These are phyloP conservation scores for Metschnikowia henanensis DNA, from an alignment of 805 yeast species.

Conservation along the genomic window DNA sequence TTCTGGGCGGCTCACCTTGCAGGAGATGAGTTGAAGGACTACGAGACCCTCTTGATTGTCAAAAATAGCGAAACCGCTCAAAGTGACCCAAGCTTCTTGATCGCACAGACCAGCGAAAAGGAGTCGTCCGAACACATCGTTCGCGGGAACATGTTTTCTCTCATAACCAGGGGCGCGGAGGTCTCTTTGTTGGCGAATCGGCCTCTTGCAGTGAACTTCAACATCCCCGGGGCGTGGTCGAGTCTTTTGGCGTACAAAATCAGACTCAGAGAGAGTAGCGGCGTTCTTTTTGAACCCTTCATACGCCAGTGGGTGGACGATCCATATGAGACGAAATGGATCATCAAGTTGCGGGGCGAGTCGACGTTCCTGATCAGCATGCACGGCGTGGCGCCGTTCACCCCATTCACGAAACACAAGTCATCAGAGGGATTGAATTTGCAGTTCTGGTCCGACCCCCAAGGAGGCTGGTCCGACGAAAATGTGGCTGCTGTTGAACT, in stretches of 20 bases:
- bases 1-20: constrained; percentile 49
- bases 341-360: constrained; percentile 47
- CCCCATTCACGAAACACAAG: constrained; percentile 45
- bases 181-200: constrained; percentile 43
- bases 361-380: constrained; percentile 29
- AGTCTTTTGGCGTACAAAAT: constrained; percentile 57
- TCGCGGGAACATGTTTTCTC: constrained; percentile 34
- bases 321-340: constrained; percentile 82
- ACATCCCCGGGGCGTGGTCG: constrained; percentile 59
- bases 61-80: constrained; percentile 29
- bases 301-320: constrained; percentile 64
- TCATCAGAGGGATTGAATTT: constrained; percentile 22
- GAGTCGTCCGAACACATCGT: constrained; percentile 21
- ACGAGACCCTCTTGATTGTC: constrained; percentile 49
- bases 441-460: constrained; percentile 48
- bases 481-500: constrained; percentile 34
- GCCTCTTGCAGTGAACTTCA: constrained; percentile 47
- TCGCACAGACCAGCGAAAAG: constrained; percentile 35
- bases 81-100: constrained; percentile 27
- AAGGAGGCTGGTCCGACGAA: constrained; percentile 20
- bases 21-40: constrained; percentile 38
- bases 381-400: constrained; percentile 72
- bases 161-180: constrained; percentile 40
- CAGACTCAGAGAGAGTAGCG: constrained; percentile 19
- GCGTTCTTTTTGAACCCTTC: constrained; percentile 52